A percentile compares a stretch with the other conserved stretches of the same genome.
Evolutionary conservation across 768 basidiomycete species (phyloP).

Genomic region (Cystofilobasidium bisporidii): DNA sequence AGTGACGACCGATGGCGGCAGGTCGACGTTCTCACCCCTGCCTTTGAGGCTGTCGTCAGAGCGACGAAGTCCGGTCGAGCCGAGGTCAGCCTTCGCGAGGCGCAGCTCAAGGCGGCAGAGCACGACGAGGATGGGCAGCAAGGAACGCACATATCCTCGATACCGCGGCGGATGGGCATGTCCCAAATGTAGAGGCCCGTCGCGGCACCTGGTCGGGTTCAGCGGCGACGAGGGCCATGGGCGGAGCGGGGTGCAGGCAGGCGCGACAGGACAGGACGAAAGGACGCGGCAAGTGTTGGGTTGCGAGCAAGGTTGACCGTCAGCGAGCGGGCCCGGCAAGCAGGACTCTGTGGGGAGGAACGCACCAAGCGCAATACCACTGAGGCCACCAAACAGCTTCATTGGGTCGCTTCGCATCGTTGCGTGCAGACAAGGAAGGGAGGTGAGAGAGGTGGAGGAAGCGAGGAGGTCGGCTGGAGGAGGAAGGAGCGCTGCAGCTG

Average conservation of each 20-base stretch:
- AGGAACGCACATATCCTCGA: background rate
- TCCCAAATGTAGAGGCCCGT: conserved; percentile 1
- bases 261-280: background rate
- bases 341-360: too few relatives aligned
- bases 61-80: background rate
- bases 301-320: background rate
- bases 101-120: background rate
- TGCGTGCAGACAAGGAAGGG: too few relatives aligned
- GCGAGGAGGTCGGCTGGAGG: too few relatives aligned
- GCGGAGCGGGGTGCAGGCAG: background rate
- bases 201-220: background rate
- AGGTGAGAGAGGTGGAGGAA: too few relatives aligned
- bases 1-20: conserved; percentile 2
- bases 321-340: too few relatives aligned
- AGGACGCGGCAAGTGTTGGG: background rate
- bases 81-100: background rate
- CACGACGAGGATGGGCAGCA: too few relatives aligned
- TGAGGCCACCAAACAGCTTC: background rate
- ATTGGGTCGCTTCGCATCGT: background rate
- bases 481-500: too few relatives aligned
- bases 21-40: background rate
- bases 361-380: background rate
- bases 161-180: background rate
- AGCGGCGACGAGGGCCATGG: background rate
- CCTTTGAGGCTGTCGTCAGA: background rate